Conservation (phyloP, 345 rosid genomes). For the Linum trigynum region DNA sequence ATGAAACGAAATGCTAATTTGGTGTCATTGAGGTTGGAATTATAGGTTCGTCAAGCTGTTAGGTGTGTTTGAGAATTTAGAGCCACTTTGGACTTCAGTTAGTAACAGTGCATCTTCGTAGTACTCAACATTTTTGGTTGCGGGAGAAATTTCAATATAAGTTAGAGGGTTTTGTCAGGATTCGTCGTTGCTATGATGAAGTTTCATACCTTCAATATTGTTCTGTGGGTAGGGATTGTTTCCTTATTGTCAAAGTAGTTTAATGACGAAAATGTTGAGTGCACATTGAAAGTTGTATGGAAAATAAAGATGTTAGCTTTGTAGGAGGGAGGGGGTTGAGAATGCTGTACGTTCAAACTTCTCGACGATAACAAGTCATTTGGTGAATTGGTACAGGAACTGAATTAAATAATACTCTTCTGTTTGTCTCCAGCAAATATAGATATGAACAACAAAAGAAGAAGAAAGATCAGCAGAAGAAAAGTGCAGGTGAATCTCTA, state of each 20-base stretch:
- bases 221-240: background rate
- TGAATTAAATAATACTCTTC: no score
- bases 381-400: no score
- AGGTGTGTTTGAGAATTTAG: background rate
- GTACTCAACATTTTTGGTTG: background rate
- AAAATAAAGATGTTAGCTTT: no score
- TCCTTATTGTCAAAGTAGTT: background rate
- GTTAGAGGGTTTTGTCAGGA: background rate
- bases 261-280: no score
- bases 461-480: constrained; percentile 79
- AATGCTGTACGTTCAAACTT: no score
- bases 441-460: constrained; percentile 77
- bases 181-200: background rate
- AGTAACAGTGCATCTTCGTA: background rate
- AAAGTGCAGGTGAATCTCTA: constrained; percentile 46
- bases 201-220: background rate
- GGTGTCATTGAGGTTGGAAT: background rate
- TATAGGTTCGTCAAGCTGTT: background rate
- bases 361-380: no score
- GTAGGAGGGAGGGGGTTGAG: no score
- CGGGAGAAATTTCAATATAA: background rate
- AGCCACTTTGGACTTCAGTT: background rate
- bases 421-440: constrained; percentile 45
- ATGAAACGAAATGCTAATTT: background rate
- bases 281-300: no score